phyloP scores from a whole-genome alignment of 2,329 filamentous ascomycete species.

The Talaromyces sp. region DNA sequence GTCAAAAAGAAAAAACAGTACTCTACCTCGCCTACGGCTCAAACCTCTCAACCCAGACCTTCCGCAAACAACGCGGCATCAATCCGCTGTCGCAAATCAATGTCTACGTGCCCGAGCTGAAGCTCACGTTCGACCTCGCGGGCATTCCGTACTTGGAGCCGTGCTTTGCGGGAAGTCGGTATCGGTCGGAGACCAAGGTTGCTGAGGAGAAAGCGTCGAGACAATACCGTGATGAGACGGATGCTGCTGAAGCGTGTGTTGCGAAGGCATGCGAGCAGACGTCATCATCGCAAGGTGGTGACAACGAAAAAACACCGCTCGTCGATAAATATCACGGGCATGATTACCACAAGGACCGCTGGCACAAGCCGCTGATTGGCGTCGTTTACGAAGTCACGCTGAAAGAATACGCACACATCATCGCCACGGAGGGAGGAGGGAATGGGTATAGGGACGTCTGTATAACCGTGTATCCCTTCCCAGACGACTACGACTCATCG shows the following conservation, averaged over 20 bases:
- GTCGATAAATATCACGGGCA: constrained; percentile 11
- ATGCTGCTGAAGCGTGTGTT: not conserved
- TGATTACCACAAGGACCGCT: constrained; percentile 53
- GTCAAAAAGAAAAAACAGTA: constrained; percentile 45
- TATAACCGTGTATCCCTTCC: constrained; percentile 70
- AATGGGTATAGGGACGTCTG: constrained; percentile 77
- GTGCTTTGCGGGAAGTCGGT: constrained; percentile 79
- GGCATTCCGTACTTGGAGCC: constrained; percentile 84
- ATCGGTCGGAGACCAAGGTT: constrained; percentile 41
- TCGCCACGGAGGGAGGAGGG: constrained; percentile 86
- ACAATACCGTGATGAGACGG: constrained; percentile 10
- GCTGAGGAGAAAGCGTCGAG: constrained; percentile 14
- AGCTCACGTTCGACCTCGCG: constrained; percentile 77
- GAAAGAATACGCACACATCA: constrained; percentile 76
- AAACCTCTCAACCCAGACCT: constrained; percentile 76
- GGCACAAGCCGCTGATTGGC: constrained; percentile 80
- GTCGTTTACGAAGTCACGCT: constrained; percentile 92
- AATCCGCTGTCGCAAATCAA: constrained; percentile 74
- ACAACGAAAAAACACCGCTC: constrained; percentile 30
- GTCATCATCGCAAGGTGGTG: not conserved
- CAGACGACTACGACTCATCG: constrained; percentile 43
- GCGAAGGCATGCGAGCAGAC: not conserved
- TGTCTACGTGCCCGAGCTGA: constrained; percentile 72
- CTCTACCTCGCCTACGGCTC: constrained; percentile 89
- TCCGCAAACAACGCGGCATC: constrained; percentile 72